Evolutionary conservation across 2,329 filamentous ascomycete species (phyloP).

Genomic region (Gnomoniopsis smithogilvyi): DNA sequence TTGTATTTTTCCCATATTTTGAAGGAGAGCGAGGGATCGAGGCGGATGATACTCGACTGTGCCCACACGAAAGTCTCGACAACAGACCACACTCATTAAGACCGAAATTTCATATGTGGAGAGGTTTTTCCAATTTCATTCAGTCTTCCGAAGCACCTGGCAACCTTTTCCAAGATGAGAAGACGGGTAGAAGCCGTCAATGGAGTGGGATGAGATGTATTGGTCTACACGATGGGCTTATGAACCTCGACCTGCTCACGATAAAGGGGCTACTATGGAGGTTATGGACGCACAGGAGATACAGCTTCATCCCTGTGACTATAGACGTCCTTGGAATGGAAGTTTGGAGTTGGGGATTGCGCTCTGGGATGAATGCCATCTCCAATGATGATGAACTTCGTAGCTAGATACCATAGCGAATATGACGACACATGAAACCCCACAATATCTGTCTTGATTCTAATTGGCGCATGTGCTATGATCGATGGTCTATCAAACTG

Average conservation of each 20-base stretch:
- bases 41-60: slow-evolving; percentile 2
- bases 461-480: neutral
- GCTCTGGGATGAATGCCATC: slow-evolving; percentile 15
- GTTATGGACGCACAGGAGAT: slow-evolving; percentile 6
- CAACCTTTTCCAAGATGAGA: neutral
- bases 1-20: neutral
- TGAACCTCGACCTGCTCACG: neutral
- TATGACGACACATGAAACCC: slow-evolving; percentile 11
- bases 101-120: slow-evolving; percentile 10
- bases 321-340: slow-evolving; percentile 15
- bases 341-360: slow-evolving; percentile 13
- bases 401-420: slow-evolving; percentile 15
- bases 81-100: slow-evolving; percentile 14
- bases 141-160: neutral
- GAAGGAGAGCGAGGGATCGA: neutral
- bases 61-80: slow-evolving; percentile 15
- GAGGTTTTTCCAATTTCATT: slow-evolving; percentile 2
- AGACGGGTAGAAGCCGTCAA: neutral
- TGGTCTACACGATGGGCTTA: neutral
- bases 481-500: neutral
- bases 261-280: neutral
- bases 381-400: slow-evolving; percentile 11
- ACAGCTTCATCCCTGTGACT: slow-evolving; percentile 13
- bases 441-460: neutral
- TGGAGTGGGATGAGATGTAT: slow-evolving; percentile 2